Percentiles rank a stretch among this genome's conserved stretches.
Evolutionary conservation across 2,329 filamentous ascomycete genomes (phyloP).

Genomic region (Fusarium pseudoanthophilum): DNA sequence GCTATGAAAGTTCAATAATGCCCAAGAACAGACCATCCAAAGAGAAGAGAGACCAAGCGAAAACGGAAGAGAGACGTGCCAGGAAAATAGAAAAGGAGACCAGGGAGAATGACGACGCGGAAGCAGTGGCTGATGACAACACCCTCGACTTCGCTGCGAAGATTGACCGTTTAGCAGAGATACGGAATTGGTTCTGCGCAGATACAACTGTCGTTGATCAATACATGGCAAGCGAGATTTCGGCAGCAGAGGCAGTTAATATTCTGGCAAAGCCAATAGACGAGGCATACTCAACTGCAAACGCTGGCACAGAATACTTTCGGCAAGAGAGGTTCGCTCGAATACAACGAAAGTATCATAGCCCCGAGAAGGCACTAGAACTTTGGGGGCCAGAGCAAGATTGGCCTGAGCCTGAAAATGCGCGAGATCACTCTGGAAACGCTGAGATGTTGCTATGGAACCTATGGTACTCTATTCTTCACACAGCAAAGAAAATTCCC

Average conservation of each 20-base stretch:
- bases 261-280: not conserved
- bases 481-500: not conserved
- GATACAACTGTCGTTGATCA: rapidly evolving
- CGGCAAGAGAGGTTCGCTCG: not conserved
- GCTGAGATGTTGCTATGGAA: not conserved
- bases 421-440: not conserved
- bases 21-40: not conserved
- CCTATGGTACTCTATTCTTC: not conserved
- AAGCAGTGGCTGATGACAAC: not conserved
- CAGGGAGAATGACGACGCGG: rapidly evolving
- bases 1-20: rapidly evolving
- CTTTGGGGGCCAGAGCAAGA: conserved; percentile 1
- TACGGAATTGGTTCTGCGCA: not conserved
- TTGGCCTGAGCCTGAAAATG: not conserved
- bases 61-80: rapidly evolving
- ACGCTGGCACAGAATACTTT: not conserved
- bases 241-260: rapidly evolving
- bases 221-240: not conserved
- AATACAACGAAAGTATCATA: not conserved
- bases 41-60: not conserved
- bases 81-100: not conserved
- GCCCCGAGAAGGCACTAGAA: not conserved
- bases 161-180: not conserved
- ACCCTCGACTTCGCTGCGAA: not conserved
- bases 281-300: not conserved